phyloP scores from a whole-genome alignment of 2,329 filamentous ascomycete genomes.

The Nigrospora osmanthi region DNA sequence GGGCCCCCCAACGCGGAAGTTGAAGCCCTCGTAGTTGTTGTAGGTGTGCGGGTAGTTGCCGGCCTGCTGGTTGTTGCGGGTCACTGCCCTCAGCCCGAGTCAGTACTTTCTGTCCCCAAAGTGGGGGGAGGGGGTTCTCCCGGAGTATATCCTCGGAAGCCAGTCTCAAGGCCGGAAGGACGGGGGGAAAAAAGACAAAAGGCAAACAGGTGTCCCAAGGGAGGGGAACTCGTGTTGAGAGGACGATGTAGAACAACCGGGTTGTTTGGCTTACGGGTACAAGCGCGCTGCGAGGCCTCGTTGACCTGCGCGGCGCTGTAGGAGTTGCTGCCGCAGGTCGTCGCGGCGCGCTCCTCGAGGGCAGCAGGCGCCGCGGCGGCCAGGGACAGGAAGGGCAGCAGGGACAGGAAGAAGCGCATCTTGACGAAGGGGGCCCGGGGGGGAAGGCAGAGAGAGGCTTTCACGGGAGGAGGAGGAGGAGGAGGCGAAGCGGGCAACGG shows the following conservation, averaged over 20 bases:
- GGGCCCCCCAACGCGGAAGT: conserved; percentile 46
- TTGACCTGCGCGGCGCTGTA: conserved; percentile 42
- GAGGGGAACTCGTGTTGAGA: no score
- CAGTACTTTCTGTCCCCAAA: no score
- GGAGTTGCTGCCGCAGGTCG: conserved; percentile 44
- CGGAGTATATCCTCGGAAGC: no score
- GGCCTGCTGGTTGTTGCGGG: conserved; percentile 9
- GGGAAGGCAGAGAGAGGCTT: no score
- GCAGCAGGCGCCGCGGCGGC: conserved; percentile 9
- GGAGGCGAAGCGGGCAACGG: no score
- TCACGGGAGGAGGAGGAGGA: no score
- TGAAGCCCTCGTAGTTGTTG: conserved; percentile 56
- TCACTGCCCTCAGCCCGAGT: no score
- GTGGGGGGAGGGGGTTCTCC: no score
- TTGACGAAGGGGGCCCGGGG: neutral
- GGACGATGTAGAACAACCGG: no score
- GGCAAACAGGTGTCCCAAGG: no score
- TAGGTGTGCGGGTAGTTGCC: conserved; percentile 49
- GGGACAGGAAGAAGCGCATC: conserved; percentile 10
- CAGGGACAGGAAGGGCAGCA: conserved; percentile 16
- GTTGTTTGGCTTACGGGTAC: conserved; percentile 30
- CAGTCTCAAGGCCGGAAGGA: no score
- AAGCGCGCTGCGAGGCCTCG: conserved; percentile 42
- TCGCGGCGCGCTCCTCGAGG: conserved; percentile 31
- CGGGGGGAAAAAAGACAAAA: no score